These are phyloP conservation scores for Veloporphyrellus conicus DNA, from an alignment of 1,284 basidiomycete species.

Conservation along the genomic window DNA sequence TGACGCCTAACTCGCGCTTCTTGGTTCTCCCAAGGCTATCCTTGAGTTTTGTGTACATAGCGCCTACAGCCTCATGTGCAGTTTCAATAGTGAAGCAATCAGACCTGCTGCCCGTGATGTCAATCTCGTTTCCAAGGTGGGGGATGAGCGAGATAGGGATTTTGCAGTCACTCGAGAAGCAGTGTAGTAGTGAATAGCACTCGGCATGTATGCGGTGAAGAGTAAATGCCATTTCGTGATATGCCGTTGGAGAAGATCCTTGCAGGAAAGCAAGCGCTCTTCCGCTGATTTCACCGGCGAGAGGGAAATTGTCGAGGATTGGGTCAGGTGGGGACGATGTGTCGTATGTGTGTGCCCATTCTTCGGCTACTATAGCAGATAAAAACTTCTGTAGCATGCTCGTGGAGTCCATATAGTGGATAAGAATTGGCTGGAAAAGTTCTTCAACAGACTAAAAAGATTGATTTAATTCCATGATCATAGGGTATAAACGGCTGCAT, in stretches of 20 bases:
- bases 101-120: constrained; percentile 61
- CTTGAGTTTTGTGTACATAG: constrained; percentile 74
- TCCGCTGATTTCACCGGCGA: constrained; percentile 63
- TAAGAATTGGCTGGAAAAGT: constrained; percentile 66
- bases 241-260: constrained; percentile 69
- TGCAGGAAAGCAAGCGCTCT: constrained; percentile 74
- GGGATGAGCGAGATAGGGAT: constrained; percentile 79
- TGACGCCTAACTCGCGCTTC: constrained; percentile 71
- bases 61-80: constrained; percentile 69
- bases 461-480: constrained; percentile 2
- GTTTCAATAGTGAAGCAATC: constrained; percentile 79
- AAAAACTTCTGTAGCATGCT: constrained; percentile 92
- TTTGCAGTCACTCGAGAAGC: constrained; percentile 84
- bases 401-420: constrained; percentile 78
- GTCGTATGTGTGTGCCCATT: constrained; percentile 79
- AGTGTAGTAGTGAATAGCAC: constrained; percentile 73
- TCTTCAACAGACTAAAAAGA: constrained; percentile 46
- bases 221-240: constrained; percentile 87
- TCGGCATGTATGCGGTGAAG: constrained; percentile 80
- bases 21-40: constrained; percentile 67
- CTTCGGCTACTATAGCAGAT: constrained; percentile 80
- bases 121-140: constrained; percentile 71
- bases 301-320: constrained; percentile 52
- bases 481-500: constrained; percentile 17
- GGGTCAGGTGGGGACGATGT: constrained; percentile 31